Evolutionary conservation across 1,284 basidiomycete species (phyloP).

Genomic region (Peniophora sp.): DNA sequence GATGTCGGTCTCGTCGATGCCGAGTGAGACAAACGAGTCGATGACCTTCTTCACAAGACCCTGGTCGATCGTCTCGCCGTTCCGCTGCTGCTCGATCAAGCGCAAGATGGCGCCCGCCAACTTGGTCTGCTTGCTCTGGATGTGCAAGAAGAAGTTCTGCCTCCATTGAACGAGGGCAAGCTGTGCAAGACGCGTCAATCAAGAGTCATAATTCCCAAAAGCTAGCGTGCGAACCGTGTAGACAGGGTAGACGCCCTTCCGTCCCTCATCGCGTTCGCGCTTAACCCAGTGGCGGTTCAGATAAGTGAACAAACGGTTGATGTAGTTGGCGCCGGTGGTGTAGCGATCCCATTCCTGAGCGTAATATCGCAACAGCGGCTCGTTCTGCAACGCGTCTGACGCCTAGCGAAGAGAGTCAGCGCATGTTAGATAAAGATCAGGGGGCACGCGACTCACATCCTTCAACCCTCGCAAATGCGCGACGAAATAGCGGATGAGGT

Average conservation of each 20-base stretch:
- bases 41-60: conserved; percentile 93
- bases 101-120: conserved; percentile 85
- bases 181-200: conserved; percentile 29
- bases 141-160: conserved; percentile 81
- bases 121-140: conserved; percentile 76
- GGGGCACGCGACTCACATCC: conserved; percentile 39
- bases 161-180: conserved; percentile 97
- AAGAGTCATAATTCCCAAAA: background rate
- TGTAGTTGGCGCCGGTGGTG: conserved; percentile 93
- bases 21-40: conserved; percentile 94
- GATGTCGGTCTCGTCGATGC: conserved; percentile 85
- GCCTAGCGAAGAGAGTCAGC: conserved; percentile 36
- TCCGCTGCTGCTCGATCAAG: conserved; percentile 88
- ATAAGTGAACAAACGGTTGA: conserved; percentile 94
- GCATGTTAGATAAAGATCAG: conserved; percentile 3
- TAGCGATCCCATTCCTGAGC: conserved; percentile 93
- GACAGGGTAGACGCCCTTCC: conserved; percentile 91
- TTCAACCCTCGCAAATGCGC: conserved; percentile 65
- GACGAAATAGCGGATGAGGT: conserved; percentile 81
- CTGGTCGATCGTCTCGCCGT: conserved; percentile 92
- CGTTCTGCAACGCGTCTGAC: conserved; percentile 77
- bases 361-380: conserved; percentile 87
- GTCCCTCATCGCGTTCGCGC: conserved; percentile 95
- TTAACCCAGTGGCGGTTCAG: conserved; percentile 99
- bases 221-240: conserved; percentile 76